A percentile compares a stretch with the other conserved stretches of the same genome.
Conservation (phyloP, 768 basidiomycete species). For the Hypholoma sublateritium region DNA sequence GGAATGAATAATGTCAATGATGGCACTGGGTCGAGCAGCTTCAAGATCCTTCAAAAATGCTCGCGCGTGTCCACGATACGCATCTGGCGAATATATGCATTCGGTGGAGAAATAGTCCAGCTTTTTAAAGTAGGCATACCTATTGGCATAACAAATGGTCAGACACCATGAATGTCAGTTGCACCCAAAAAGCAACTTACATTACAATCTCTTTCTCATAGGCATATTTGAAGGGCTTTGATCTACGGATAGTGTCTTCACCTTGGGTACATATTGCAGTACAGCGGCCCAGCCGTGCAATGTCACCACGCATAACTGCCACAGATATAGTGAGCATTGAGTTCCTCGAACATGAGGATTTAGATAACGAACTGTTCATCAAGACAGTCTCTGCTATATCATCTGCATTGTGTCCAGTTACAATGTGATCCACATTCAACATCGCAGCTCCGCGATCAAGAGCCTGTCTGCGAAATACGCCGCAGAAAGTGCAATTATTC, state of each 20-base stretch:
- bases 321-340: constrained; percentile 4
- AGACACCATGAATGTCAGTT: background rate
- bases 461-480: constrained; percentile 95
- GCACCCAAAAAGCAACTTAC: constrained; percentile 41
- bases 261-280: constrained; percentile 94
- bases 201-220: constrained; percentile 99
- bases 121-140: constrained; percentile 99
- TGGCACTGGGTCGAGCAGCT: constrained; percentile 89
- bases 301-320: constrained; percentile 96
- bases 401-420: constrained; percentile 98
- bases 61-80: constrained; percentile 95
- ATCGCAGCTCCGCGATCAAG: constrained; percentile 91
- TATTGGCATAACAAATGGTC: constrained; percentile 29
- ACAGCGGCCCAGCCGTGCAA: constrained; percentile 90
- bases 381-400: constrained; percentile 98
- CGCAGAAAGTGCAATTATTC: constrained; percentile 99
- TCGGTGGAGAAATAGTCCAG: constrained; percentile 99
- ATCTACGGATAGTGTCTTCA: constrained; percentile 94
- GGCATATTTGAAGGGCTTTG: constrained; percentile 99
- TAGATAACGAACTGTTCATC: constrained; percentile 84
- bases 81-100: constrained; percentile 98
- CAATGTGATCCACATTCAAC: constrained; percentile 92
- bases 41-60: constrained; percentile 95
- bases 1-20: constrained; percentile 97
- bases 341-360: background rate